Evolutionary conservation across 345 rosid species (phyloP).

Genomic region (Corymbia maculata): DNA sequence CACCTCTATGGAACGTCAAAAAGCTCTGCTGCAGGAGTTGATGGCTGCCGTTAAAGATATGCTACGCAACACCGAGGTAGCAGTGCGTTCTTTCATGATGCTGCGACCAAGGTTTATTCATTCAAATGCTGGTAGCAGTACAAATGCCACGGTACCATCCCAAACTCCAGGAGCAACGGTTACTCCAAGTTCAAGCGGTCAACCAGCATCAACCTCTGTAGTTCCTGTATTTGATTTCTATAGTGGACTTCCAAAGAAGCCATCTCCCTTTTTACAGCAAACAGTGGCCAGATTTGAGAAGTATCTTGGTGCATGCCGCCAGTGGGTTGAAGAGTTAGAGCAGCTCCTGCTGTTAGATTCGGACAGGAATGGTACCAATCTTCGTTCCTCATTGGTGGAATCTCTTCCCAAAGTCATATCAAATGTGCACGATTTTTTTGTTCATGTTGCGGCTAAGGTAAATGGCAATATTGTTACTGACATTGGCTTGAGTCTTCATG

Average conservation of each 20-base stretch:
- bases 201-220: constrained; percentile 32
- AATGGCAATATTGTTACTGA: neutral
- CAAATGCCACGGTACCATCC: constrained; percentile 51
- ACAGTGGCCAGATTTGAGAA: constrained; percentile 84
- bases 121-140: constrained; percentile 32
- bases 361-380: constrained; percentile 41
- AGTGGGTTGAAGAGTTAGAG: constrained; percentile 93
- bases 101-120: constrained; percentile 68
- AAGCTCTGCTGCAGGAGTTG: constrained; percentile 63
- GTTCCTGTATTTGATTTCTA: constrained; percentile 75
- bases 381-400: constrained; percentile 50
- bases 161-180: constrained; percentile 49
- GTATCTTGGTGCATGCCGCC: constrained; percentile 71
- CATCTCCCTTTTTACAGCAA: constrained; percentile 72
- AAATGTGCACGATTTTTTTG: constrained; percentile 84
- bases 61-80: constrained; percentile 79
- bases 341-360: constrained; percentile 71
- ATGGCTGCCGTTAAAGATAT: constrained; percentile 77
- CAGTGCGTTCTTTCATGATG: constrained; percentile 83
- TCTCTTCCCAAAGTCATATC: constrained; percentile 91
- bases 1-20: constrained; percentile 73
- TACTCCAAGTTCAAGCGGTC: constrained; percentile 40
- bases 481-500: neutral
- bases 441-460: constrained; percentile 98
- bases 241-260: constrained; percentile 86